phyloP scores from a whole-genome alignment of 257 asterid species.

The Przewalskia tangutica region DNA sequence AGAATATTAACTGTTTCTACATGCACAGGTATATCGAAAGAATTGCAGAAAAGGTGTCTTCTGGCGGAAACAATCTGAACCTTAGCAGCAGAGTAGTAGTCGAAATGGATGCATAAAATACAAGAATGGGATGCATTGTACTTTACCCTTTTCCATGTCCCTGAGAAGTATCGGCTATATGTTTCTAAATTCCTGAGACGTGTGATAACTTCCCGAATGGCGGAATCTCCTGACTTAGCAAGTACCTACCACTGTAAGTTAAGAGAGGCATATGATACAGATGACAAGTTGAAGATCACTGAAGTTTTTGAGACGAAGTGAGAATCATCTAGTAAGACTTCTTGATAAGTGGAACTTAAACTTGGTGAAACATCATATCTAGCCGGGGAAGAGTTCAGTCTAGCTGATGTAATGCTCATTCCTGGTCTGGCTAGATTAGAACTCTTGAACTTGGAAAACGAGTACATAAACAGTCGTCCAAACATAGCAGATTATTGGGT shows the following conservation, averaged over 20 bases:
- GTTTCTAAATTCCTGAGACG: slow-evolving; percentile 69
- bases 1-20: background rate
- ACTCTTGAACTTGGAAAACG: slow-evolving; percentile 45
- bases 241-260: slow-evolving; percentile 68
- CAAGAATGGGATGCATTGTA: slow-evolving; percentile 81
- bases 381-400: slow-evolving; percentile 60
- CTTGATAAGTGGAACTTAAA: slow-evolving; percentile 68
- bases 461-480: slow-evolving; percentile 42
- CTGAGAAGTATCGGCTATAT: slow-evolving; percentile 37
- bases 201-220: slow-evolving; percentile 83
- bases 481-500: slow-evolving; percentile 67
- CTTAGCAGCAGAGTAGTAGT: slow-evolving; percentile 40
- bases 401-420: slow-evolving; percentile 66
- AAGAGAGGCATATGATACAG: slow-evolving; percentile 73
- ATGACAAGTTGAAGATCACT: slow-evolving; percentile 49
- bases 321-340: slow-evolving; percentile 54
- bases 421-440: slow-evolving; percentile 65
- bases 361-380: slow-evolving; percentile 40
- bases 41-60: slow-evolving; percentile 61
- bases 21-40: slow-evolving; percentile 72
- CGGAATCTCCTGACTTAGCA: slow-evolving; percentile 79
- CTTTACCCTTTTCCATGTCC: slow-evolving; percentile 76
- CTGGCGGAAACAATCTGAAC: slow-evolving; percentile 36
- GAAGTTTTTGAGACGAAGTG: slow-evolving; percentile 41
- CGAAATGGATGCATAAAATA: slow-evolving; percentile 75